These are phyloP conservation scores for Aspergillus aculeatinus DNA, from an alignment of 2,329 filamentous ascomycete species.

Conservation along the genomic window DNA sequence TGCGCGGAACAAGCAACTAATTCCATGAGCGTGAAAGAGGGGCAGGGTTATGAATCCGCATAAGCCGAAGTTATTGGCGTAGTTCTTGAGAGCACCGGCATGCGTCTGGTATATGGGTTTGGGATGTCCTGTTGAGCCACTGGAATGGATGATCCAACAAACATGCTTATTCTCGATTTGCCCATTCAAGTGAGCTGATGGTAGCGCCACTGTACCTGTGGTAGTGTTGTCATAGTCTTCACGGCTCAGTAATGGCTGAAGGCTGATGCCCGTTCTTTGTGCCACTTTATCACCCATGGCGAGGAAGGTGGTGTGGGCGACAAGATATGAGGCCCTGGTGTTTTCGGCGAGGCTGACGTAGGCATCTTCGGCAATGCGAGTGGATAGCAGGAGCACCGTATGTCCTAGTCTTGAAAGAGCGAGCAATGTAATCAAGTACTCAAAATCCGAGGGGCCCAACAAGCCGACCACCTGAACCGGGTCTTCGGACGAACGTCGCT, in stretches of 20 bases:
- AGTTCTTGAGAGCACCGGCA: conserved; percentile 50
- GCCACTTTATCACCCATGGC: conserved; percentile 23
- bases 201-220: neutral
- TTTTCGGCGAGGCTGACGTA: conserved; percentile 22
- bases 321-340: conserved; percentile 22
- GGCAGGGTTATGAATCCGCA: conserved; percentile 56
- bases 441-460: conserved; percentile 25
- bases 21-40: conserved; percentile 60
- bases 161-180: conserved; percentile 33
- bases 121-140: conserved; percentile 61
- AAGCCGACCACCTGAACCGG: conserved; percentile 25
- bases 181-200: conserved; percentile 21
- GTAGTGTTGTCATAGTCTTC: conserved; percentile 6
- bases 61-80: conserved; percentile 45
- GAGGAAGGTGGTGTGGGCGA: conserved; percentile 19
- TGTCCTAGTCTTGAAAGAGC: conserved; percentile 24
- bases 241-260: conserved; percentile 16
- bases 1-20: conserved; percentile 56
- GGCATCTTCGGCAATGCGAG: conserved; percentile 24
- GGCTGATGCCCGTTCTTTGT: conserved; percentile 18
- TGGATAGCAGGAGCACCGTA: conserved; percentile 26
- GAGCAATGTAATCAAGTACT: conserved; percentile 25
- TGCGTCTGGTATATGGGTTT: conserved; percentile 64
- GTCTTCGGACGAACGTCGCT: conserved; percentile 20
- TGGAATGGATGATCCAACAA: conserved; percentile 50